These are phyloP conservation scores for Exophiala oligosperma DNA, from an alignment of 2,329 filamentous ascomycete species.

Conservation along the genomic window DNA sequence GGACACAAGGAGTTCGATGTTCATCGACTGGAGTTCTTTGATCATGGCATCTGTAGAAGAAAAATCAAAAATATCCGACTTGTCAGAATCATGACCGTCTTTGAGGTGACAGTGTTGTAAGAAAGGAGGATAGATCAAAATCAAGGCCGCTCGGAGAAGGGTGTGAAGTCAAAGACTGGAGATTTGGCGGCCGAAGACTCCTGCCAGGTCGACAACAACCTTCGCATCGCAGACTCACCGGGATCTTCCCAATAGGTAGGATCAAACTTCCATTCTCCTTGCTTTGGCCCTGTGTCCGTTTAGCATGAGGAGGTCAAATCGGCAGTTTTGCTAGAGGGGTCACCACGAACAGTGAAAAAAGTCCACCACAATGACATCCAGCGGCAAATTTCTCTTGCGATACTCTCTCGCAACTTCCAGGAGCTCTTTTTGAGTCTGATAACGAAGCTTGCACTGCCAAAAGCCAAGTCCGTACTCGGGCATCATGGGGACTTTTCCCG, in stretches of 20 bases:
- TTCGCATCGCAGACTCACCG: slow-evolving; percentile 37
- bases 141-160: neutral
- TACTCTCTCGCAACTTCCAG: slow-evolving; percentile 62
- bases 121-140: neutral
- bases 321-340: neutral
- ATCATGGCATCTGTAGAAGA: slow-evolving; percentile 58
- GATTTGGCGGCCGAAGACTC: slow-evolving; percentile 11
- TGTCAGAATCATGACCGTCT: slow-evolving; percentile 15
- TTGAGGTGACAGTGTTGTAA: slow-evolving; percentile 6
- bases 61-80: slow-evolving; percentile 2
- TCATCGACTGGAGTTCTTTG: slow-evolving; percentile 57
- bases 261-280: slow-evolving; percentile 70
- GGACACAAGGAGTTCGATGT: slow-evolving; percentile 67
- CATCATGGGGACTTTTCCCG: slow-evolving; percentile 65
- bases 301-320: neutral
- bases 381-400: slow-evolving; percentile 53
- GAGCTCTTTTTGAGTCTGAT: slow-evolving; percentile 65
- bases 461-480: slow-evolving; percentile 68
- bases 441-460: slow-evolving; percentile 68
- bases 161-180: neutral
- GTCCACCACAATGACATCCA: slow-evolving; percentile 67
- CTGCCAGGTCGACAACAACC: slow-evolving; percentile 19
- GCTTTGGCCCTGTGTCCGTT: slow-evolving; percentile 49
- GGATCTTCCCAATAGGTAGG: slow-evolving; percentile 65
- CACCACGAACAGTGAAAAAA: slow-evolving; percentile 58